Base-by-base conservation (phyloP, 1,284 basidiomycete species). In the Rhodotorula sp. region DNA sequence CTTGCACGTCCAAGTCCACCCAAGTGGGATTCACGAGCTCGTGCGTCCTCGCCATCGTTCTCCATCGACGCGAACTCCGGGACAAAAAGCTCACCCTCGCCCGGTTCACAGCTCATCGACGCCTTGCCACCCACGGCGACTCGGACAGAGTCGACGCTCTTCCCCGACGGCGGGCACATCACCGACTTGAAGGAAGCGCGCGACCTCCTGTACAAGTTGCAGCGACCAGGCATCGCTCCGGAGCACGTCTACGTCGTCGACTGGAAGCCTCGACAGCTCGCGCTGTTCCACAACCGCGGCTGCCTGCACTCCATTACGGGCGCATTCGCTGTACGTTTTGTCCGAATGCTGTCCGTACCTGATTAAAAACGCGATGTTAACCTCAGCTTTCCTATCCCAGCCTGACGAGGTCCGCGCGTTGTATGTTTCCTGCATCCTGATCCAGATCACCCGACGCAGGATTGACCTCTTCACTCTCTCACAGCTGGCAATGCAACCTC, bases 191-290 rank as follows among this genome's bases (percentile, higher is more conserved):
- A 85, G 74, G 83, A 87, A 70, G 90, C 90, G 4, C 84, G 91
- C n/a, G 87, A 86, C 15, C 77, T 91, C 19, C 78, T 93, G 49
- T 92, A 92, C 82, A 85, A 84, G 79, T 88, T 93, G 84, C 90
- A 93, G 80, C 82, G 91, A 16, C 91, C 91, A 1, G 90, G 87
- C 12, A 93, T 93, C 72, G 86, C 88, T 1, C 90, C 90, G 3
- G 80, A 81, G 71, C 72, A 79, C 38, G 79, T 81, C 50, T 83
- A 82, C 76, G 76, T 81, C 10, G 82, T 83, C 71, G 83, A 91
- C 78, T 91, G 85, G 87, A 81, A 84, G 52, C 85, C 86, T 72
- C 85, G 84, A 52, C 88, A 89, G 77, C 82, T 90, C 50, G 86
- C 88, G 16, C 77, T 90, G 45, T 82, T 82, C 75, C 80, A 81